Evolutionary conservation across 2,329 filamentous ascomycete species (phyloP), one percentile per base, ranked within the genome.

Genomic region (Colletotrichum ledebouriae): DNA sequence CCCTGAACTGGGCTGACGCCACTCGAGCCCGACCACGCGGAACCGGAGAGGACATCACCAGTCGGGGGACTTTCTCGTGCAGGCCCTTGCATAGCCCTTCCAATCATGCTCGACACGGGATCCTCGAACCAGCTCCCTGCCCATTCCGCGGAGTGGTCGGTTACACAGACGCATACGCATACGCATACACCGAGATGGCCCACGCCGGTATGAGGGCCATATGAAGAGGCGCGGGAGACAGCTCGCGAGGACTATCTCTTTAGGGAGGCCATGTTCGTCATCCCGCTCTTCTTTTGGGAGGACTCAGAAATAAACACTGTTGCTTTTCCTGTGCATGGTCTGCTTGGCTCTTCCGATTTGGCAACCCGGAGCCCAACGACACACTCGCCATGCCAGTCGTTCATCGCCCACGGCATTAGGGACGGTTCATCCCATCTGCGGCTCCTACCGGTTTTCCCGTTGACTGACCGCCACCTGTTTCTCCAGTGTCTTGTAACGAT

Each of bases 1-100:
- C 41, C 52, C 46, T 29, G 46, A 29, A 17, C 41, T 13, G 41
- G 49, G 64, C 57, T 62, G 58, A 50, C 61, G 55, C 61, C 61
- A 65, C 57, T 42, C 20, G 61, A 65, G 42, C 61, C 55, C 65
- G 47, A 68, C 62, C 55, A 65, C 55, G 65, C 65, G 65, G 65
- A 55, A 60, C 65, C 61, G 61, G 65, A 60, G 65, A 37, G 22
- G 15, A 56, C 47, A 44, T 34, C 56, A 41, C 29, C 33, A 29
- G n/a, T 44, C 52, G 13, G 17, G 29, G 29, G 33, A 52, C 46
- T 29, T 39, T 55, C 41, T 46, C 62, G 10, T 44, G 39, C 49
- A 55, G 37, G 55, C 55, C 65, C 65, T 68, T 68, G 37, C 61
- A 42, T 65, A 9, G 20, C 6, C 17, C 25, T n/a, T 49, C 65